Evolutionary conservation across 2,329 filamentous ascomycete genomes (phyloP).

Genomic region (Penicillium griseofulvum): DNA sequence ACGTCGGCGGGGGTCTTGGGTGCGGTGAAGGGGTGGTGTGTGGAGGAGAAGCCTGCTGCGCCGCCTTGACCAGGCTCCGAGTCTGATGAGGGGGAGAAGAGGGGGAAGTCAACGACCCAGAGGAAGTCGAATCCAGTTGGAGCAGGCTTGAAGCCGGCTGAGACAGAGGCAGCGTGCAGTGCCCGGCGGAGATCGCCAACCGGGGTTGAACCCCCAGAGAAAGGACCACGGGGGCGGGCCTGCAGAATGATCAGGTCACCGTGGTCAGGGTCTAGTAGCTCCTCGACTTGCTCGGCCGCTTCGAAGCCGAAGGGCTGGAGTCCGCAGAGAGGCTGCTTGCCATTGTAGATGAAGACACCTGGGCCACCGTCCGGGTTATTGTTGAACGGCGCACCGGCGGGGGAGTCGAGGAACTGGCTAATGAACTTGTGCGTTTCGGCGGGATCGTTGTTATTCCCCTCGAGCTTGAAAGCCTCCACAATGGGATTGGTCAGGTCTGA

Average conservation of each 20-base stretch:
- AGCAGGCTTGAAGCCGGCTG: conserved; percentile 55
- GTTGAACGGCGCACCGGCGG: conserved; percentile 57
- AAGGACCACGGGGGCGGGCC: conserved; percentile 65
- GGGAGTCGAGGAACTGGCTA: conserved; percentile 66
- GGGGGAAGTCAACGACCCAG: conserved; percentile 88
- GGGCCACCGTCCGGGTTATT: conserved; percentile 75
- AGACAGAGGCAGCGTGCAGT: conserved; percentile 67
- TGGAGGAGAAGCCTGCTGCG: conserved; percentile 73
- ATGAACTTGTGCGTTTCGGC: conserved; percentile 62
- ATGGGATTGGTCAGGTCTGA: conserved; percentile 65
- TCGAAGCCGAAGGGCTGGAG: conserved; percentile 76
- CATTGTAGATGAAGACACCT: conserved; percentile 73
- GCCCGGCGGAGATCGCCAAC: conserved; percentile 71
- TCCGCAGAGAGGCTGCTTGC: conserved; percentile 69
- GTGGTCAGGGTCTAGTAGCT: conserved; percentile 55
- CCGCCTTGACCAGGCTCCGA: conserved; percentile 78
- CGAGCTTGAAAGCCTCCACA: conserved; percentile 72
- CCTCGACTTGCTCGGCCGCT: conserved; percentile 58
- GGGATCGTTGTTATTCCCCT: conserved; percentile 47
- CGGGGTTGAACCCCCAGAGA: conserved; percentile 68
- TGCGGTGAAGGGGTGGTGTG: conserved; percentile 94
- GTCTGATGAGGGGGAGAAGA: conserved; percentile 73
- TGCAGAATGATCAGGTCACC: conserved; percentile 82
- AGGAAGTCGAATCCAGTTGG: conserved; percentile 63
- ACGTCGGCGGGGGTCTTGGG: conserved; percentile 71